Evolutionary conservation across 1,284 basidiomycete species (phyloP), one percentile per base, ranked within the genome.

Genomic region (Boletellus sp.): DNA sequence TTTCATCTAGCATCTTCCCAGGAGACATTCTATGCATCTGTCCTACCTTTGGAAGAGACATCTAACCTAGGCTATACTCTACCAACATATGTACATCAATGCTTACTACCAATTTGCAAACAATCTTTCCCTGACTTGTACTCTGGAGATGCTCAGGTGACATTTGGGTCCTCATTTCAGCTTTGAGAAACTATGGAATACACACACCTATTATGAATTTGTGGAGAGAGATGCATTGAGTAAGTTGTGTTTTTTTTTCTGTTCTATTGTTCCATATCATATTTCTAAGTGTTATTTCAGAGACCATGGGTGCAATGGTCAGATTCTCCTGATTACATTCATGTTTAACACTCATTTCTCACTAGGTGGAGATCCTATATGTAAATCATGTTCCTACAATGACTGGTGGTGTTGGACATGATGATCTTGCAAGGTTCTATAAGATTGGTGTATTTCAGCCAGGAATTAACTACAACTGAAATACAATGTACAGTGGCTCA

Each of bases 371-470:
- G n/a, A 65, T 69, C n/a, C 75, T 74, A 19, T 78, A 76, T 50
- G 77, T 79, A 32, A 79, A 76, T 55, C 77, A 76, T 52, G 66
- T 78, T 24, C 65, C 77, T 16, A 78, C 76, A 7, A 66, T 77
- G 71, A 78, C 71, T 3, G 76, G 76, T 8, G 76, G 74, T 18
- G 66, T 76, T 28, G 75, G 72, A 5, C 66, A 67, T 44, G 60
- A 71, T 21, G 69, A 78, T 5, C 59, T 75, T 15, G 65, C 70
- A 10, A 69, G 76, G 28, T 76, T 77, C 56, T 78, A 77, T 59
- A 76, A 75, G 66, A 73, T 71, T 38, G 47, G 60, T 30, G 22
- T 18, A 18, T 35, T 22, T 38, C 36, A 11, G 16, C 8, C 28
- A 41, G 22, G 28, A 32, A 32, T 22, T 24, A 28, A 38, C 49